Conservation (phyloP, 2,329 filamentous ascomycete species). For the Thermothelomyces thermophilus region DNA sequence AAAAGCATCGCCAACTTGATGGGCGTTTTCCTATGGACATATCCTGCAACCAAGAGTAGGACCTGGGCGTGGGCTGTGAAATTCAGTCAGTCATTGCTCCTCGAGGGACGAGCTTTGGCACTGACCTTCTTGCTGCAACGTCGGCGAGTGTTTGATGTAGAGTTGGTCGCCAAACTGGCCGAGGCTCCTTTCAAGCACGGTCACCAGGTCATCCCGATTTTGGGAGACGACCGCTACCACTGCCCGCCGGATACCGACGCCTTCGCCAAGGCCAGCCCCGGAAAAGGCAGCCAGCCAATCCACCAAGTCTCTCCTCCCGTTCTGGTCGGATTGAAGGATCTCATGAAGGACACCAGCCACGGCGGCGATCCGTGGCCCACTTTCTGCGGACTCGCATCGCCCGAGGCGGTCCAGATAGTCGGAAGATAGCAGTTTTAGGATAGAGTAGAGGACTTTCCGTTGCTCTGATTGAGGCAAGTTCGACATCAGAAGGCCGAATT, state of each 20-base stretch:
- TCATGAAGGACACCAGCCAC: conserved; percentile 50
- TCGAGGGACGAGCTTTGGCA: background rate
- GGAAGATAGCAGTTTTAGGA: conserved; percentile 41
- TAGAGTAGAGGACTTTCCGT: conserved; percentile 35
- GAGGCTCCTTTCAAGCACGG: conserved; percentile 61
- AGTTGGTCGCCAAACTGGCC: conserved; percentile 75
- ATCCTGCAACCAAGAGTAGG: conserved; percentile 69
- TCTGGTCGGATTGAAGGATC: conserved; percentile 42
- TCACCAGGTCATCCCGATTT: conserved; percentile 45
- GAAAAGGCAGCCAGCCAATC: conserved; percentile 60
- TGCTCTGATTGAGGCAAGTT: conserved; percentile 38
- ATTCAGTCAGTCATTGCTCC: conserved; percentile 21
- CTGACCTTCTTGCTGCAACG: conserved; percentile 81
- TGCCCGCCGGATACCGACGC: conserved; percentile 60
- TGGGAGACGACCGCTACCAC: conserved; percentile 52
- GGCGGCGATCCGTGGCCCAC: conserved; percentile 43
- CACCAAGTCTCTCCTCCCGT: conserved; percentile 48
- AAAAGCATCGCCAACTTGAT: conserved; percentile 62
- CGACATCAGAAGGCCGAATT: conserved; percentile 31
- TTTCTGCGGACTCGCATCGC: conserved; percentile 27
- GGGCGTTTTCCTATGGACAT: conserved; percentile 60
- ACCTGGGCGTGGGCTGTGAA: conserved; percentile 69
- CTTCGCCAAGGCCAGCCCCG: conserved; percentile 58
- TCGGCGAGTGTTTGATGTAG: conserved; percentile 77
- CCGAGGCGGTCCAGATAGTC: conserved; percentile 35